Percentiles rank a stretch among this genome's conserved stretches.
Conservation (phyloP, 2,329 filamentous ascomycete genomes). For the Aspergillus udagawae region DNA sequence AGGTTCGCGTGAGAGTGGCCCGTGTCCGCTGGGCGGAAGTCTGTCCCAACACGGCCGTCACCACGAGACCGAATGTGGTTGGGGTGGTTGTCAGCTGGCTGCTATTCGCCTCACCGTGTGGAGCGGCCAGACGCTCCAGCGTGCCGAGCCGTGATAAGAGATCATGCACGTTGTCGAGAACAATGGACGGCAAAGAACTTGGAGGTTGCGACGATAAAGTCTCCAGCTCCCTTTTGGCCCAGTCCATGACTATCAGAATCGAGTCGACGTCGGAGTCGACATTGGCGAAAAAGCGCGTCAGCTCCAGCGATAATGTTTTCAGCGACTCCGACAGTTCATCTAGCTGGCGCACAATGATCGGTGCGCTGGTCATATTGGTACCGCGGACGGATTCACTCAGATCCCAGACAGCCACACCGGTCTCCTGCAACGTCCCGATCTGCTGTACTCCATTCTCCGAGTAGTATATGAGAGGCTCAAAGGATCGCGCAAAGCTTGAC, state of each 20-base stretch:
- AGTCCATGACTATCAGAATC: slow-evolving; percentile 93
- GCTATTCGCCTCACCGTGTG: slow-evolving; percentile 20
- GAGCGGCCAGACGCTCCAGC: slow-evolving; percentile 35
- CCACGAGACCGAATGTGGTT: slow-evolving; percentile 64
- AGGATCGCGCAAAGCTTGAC: slow-evolving; percentile 80
- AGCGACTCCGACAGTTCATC: slow-evolving; percentile 82
- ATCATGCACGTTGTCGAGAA: slow-evolving; percentile 80
- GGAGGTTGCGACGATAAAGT: slow-evolving; percentile 61
- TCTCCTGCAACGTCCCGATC: slow-evolving; percentile 83
- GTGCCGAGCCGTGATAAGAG: slow-evolving; percentile 58
- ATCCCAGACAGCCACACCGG: slow-evolving; percentile 91
- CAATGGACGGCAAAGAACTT: slow-evolving; percentile 60
- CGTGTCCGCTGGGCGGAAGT: slow-evolving; percentile 78
- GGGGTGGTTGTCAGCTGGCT: slow-evolving; percentile 42
- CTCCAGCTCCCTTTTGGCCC: slow-evolving; percentile 80
- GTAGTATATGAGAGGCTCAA: slow-evolving; percentile 92
- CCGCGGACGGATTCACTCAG: slow-evolving; percentile 83
- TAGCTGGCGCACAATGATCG: slow-evolving; percentile 78
- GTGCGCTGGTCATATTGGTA: slow-evolving; percentile 86
- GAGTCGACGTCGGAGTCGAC: slow-evolving; percentile 91
- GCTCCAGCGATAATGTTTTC: slow-evolving; percentile 76
- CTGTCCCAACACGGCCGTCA: slow-evolving; percentile 72
- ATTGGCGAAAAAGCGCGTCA: slow-evolving; percentile 88
- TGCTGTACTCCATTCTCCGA: slow-evolving; percentile 84
- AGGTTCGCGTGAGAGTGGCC: slow-evolving; percentile 77